A percentile compares a stretch with the other conserved stretches of the same genome.
phyloP scores from a whole-genome alignment of 306 rosid genomes.

The Prunus fruticosa region DNA sequence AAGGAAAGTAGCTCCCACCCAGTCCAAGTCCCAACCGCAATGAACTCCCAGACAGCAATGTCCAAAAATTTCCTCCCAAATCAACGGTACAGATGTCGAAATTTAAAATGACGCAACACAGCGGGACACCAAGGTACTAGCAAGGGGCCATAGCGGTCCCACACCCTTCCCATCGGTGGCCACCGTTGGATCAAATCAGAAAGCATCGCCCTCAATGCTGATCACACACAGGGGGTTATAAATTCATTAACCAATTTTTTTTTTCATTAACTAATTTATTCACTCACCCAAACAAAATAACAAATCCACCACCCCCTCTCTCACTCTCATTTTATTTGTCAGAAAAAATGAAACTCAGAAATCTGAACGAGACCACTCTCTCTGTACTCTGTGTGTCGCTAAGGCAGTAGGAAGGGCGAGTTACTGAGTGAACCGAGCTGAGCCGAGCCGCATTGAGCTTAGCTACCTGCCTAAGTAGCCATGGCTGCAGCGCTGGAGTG shows the following conservation, averaged over 20 bases:
- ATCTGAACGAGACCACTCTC: conserved; percentile 17
- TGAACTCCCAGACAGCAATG: neutral
- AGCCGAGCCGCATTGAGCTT: neutral
- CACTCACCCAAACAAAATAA: neutral
- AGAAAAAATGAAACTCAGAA: conserved; percentile 21
- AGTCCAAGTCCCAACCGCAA: neutral
- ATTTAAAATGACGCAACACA: neutral
- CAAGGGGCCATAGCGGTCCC: conserved; percentile 6
- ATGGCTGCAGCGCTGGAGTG: conserved; percentile 92
- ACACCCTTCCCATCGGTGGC: neutral
- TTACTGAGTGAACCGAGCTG: neutral
- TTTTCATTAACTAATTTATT: conserved; percentile 2
- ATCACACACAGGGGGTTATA: neutral
- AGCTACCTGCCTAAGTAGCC: conserved; percentile 6
- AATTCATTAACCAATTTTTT: neutral
- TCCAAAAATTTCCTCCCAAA: conserved; percentile 12
- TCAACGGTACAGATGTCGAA: conserved; percentile 18
- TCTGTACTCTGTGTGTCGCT: neutral
- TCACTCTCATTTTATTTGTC: neutral
- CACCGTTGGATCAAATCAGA: conserved; percentile 12
- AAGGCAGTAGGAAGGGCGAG: neutral
- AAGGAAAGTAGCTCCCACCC: neutral
- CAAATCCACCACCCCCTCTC: neutral
- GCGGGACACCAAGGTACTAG: neutral
- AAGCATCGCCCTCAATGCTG: neutral